These are phyloP conservation scores for Monosporascus sp. DNA, from an alignment of 2,329 filamentous ascomycete species.

Conservation along the genomic window DNA sequence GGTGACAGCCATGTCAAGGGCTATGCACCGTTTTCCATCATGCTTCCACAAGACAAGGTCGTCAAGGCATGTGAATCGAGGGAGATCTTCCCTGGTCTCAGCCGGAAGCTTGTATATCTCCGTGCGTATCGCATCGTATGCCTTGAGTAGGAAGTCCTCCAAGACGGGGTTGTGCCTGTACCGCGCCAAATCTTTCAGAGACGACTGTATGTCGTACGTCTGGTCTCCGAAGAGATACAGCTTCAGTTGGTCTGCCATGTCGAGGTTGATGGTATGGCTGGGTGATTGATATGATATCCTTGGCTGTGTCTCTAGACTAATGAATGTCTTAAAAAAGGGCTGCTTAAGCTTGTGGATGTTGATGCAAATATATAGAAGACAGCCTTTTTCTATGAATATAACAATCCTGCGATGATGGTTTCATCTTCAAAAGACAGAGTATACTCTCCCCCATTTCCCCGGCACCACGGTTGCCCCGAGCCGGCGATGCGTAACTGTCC, in stretches of 20 bases:
- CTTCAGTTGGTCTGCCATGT: conserved; percentile 4
- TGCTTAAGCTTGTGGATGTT: too few species aligned
- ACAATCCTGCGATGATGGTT: too few species aligned
- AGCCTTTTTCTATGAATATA: too few species aligned
- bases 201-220: conserved; percentile 11
- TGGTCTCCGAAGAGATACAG: conserved; percentile 17
- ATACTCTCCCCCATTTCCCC: neutral
- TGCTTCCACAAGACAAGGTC: conserved; percentile 15
- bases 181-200: conserved; percentile 7
- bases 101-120: conserved; percentile 11
- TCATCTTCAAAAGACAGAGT: neutral
- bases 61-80: conserved; percentile 14
- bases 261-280: neutral
- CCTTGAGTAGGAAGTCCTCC: conserved; percentile 10
- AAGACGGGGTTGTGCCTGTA: conserved; percentile 8
- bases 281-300: neutral
- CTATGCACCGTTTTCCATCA: conserved; percentile 9
- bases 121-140: conserved; percentile 9
- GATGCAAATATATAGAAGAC: too few species aligned
- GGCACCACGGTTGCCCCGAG: neutral
- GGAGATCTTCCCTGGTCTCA: conserved; percentile 10
- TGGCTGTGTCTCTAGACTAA: neutral
- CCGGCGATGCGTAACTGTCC: neutral
- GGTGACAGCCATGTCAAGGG: conserved; percentile 17
- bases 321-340: too few species aligned